Evolutionary conservation across 805 yeast species (phyloP).

Genomic region (Gaillardinia entomophila): DNA sequence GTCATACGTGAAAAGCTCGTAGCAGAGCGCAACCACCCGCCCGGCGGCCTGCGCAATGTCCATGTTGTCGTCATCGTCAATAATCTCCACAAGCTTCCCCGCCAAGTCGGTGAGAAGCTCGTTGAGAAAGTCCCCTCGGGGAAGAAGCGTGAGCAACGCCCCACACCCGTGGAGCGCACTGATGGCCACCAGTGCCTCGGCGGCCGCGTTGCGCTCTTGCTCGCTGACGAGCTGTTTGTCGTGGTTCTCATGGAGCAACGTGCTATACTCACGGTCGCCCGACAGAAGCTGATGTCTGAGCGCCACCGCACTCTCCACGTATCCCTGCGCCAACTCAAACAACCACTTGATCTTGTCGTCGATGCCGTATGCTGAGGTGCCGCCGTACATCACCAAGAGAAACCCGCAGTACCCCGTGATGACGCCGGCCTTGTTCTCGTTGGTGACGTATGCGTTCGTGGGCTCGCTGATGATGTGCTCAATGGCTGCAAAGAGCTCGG

Average conservation of each 20-base stretch:
- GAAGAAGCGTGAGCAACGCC: slow-evolving; percentile 38
- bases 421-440: slow-evolving; percentile 32
- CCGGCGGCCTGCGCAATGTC: slow-evolving; percentile 53
- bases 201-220: slow-evolving; percentile 25
- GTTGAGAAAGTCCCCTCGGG: slow-evolving; percentile 38
- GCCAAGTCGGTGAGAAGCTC: slow-evolving; percentile 35
- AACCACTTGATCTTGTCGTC: slow-evolving; percentile 41
- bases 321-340: slow-evolving; percentile 40
- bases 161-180: slow-evolving; percentile 45
- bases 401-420: slow-evolving; percentile 34
- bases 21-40: slow-evolving; percentile 49
- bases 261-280: slow-evolving; percentile 40
- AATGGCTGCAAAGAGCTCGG: slow-evolving; percentile 23
- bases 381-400: slow-evolving; percentile 40
- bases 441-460: slow-evolving; percentile 25
- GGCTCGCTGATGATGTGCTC: slow-evolving; percentile 28
- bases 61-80: slow-evolving; percentile 34
- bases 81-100: slow-evolving; percentile 34
- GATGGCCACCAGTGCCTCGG: slow-evolving; percentile 33
- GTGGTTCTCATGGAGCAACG: slow-evolving; percentile 28
- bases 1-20: slow-evolving; percentile 46
- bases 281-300: slow-evolving; percentile 27
- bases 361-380: slow-evolving; percentile 44
- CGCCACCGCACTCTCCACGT: slow-evolving; percentile 21
- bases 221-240: slow-evolving; percentile 28